Percentiles rank a stretch among this genome's conserved stretches.
These are phyloP conservation scores for Protomyces inouyei DNA, from an alignment of 1,139 yeast genomes.

Conservation along the genomic window DNA sequence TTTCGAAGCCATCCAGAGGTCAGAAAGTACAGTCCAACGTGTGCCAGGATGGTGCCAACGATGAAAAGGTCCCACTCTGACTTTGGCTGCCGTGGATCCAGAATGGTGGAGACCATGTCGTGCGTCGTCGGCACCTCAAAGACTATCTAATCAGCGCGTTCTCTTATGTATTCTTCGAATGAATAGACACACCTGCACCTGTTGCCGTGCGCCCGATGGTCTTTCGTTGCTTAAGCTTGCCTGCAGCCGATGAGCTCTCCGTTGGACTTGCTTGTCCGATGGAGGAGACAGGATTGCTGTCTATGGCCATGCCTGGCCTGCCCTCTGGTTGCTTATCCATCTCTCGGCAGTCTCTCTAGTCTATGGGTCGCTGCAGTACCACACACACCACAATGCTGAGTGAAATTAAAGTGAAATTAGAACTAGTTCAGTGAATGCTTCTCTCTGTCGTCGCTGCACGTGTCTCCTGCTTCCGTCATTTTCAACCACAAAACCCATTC, in stretches of 20 bases:
- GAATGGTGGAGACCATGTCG: conserved; percentile 70
- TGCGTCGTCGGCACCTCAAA: conserved; percentile 74
- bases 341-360: too few relatives aligned
- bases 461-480: too few relatives aligned
- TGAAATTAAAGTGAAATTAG: neutral
- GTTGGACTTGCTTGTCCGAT: too few relatives aligned
- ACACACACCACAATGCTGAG: neutral
- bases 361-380: too few relatives aligned
- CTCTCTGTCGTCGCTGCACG: neutral
- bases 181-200: conserved; percentile 1
- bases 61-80: conserved; percentile 62
- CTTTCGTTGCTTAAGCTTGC: neutral
- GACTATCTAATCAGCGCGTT: conserved; percentile 30
- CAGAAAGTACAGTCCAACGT: conserved; percentile 48
- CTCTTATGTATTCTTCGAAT: neutral
- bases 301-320: too few relatives aligned
- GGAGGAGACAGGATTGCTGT: neutral
- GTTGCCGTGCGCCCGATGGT: conserved; percentile 16
- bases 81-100: conserved; percentile 66
- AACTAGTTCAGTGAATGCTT: neutral
- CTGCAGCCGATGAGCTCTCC: too few relatives aligned
- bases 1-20: conserved; percentile 43
- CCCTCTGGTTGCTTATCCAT: too few relatives aligned
- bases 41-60: conserved; percentile 50
- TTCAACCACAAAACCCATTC: too few relatives aligned